Base-by-base conservation (phyloP, 176 grass and related monocot genomes). In the Hordeum vulgare region DNA sequence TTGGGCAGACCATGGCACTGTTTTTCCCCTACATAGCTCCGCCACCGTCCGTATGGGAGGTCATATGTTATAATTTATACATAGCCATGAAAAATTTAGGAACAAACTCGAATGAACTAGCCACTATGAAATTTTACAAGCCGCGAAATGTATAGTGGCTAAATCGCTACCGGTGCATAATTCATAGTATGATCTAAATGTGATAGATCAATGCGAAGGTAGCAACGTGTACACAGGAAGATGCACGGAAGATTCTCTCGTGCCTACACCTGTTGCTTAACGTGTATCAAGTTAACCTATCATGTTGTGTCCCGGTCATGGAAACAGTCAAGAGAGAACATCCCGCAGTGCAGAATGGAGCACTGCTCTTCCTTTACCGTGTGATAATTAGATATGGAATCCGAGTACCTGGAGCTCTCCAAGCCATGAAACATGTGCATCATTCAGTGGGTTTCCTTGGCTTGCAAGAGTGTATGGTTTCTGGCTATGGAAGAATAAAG, bases 371-470 rank as follows among this genome's bases (percentile, higher is more conserved):
- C 6, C 33, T 77, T 39, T 81, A 80, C 47, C 2, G 49, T 58
- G 12, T 57, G 49, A 81, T 81, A 0, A 53, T 51, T 74, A 57
- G 45, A 81, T 6, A 70, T 66, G 45, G 64, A 81, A 81, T 71
- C 23, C 9, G 47, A 57, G 31, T 58, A 71, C 47, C 27, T 39
- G 79, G 79, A 66, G 31, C 47, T 81, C 44, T 36, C 9, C 9
- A 20, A 70, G 4, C 3, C 33, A 54, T 54, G 41, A 41, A 68
- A 53, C 33, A 2, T 37, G 31, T 18, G 64, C 3, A 36, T 15
- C n/a, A 24, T 24, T 5, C 66, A 54, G 29, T 54, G 54, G 65
- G 3, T 8, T 58, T 58, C 9, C 31, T 70, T 70, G 14, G n/a
- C 34, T 69, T 27, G 78, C 20, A 66, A 67, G 28, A 11, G 20